Conservation (phyloP, 257 asterid genomes). For the Plectranthus barbatus region DNA sequence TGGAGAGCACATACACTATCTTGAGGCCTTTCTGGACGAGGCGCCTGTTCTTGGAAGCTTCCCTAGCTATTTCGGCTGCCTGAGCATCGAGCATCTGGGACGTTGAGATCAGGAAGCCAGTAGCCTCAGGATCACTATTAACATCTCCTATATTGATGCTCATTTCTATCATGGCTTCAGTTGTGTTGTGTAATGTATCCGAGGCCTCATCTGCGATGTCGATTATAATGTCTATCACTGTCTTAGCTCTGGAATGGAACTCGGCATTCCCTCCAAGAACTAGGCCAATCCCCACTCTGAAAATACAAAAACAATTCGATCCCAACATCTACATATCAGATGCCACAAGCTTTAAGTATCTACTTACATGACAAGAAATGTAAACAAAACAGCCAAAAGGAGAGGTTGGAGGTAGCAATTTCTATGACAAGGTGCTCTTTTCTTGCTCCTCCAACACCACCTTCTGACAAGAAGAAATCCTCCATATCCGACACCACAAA, state of each 20-base stretch:
- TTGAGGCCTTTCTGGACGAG: slow-evolving; percentile 39
- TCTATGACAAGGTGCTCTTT: slow-evolving; percentile 27
- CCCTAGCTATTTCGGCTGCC: slow-evolving; percentile 56
- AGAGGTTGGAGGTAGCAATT: slow-evolving; percentile 34
- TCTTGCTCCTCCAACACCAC: slow-evolving; percentile 26
- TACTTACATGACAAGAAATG: slow-evolving; percentile 60
- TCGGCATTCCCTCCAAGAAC: slow-evolving; percentile 67
- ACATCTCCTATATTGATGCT: slow-evolving; percentile 25
- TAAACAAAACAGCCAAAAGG: slow-evolving; percentile 38
- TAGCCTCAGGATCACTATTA: slow-evolving; percentile 25
- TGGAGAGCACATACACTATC: slow-evolving; percentile 30
- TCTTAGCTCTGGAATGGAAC: slow-evolving; percentile 52
- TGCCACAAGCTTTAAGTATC: no score
- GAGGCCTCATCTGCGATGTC: slow-evolving; percentile 83
- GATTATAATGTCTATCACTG: slow-evolving; percentile 52
- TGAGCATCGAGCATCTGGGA: slow-evolving; percentile 45
- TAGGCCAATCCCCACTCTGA: slow-evolving; percentile 58
- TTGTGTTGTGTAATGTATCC: slow-evolving; percentile 44
- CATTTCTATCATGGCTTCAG: slow-evolving; percentile 59
- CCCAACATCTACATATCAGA: not conserved
- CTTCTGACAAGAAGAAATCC: slow-evolving; percentile 23
- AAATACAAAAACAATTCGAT: not conserved
- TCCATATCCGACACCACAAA: slow-evolving; percentile 62
- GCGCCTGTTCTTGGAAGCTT: slow-evolving; percentile 54
- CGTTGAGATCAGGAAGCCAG: slow-evolving; percentile 43